phyloP scores from a whole-genome alignment of 495 filamentous ascomycete species.

The Staphylotrichum longicolle region DNA sequence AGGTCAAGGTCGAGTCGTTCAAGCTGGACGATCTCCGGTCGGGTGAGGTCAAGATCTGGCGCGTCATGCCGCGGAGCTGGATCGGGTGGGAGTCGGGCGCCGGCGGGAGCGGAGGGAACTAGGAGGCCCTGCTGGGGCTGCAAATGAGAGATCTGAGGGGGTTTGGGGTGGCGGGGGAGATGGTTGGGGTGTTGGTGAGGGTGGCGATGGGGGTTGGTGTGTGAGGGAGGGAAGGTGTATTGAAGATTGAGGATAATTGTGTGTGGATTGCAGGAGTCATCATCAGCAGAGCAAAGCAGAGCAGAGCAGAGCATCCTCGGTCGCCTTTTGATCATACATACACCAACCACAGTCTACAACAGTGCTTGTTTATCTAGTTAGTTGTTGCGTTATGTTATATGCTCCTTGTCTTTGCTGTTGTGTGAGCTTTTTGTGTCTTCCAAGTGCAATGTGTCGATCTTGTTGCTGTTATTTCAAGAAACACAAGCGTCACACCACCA shows the following conservation, averaged over 20 bases:
- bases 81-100: constrained; percentile 69
- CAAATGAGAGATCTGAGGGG: constrained; percentile 12
- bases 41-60: constrained; percentile 97
- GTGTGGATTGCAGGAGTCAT: not conserved
- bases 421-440: not conserved
- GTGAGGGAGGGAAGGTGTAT: not conserved
- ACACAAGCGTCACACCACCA: too few species aligned
- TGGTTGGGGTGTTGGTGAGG: constrained; percentile 18
- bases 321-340: constrained; percentile 2
- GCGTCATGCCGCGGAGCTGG: constrained; percentile 88
- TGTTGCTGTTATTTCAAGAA: too few species aligned
- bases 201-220: constrained; percentile 18
- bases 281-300: constrained; percentile 5
- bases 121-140: constrained; percentile 26
- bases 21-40: constrained; percentile 87
- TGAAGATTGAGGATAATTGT: too few species aligned
- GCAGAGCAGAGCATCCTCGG: constrained; percentile 8
- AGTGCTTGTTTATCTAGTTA: constrained; percentile 8
- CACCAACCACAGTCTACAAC: not conserved
- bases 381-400: constrained; percentile 3
- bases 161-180: constrained; percentile 5
- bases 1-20: constrained; percentile 90
- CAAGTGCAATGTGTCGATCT: too few species aligned
- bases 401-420: not conserved
- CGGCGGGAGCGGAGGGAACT: constrained; percentile 22